Percentiles rank a stretch among this genome's conserved stretches.
phyloP scores from a whole-genome alignment of 176 grass and related monocot species.

The Zea mays region Zm-B73-REFERENCE-NAM-5.0 NC_050096.1:191776501-191777000 shows the following conservation, averaged over 20 bases:
- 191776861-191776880: constrained; percentile 29
- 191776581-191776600: constrained; percentile 65
- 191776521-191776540: constrained; percentile 57
- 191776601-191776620: constrained; percentile 50
- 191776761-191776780: not conserved
- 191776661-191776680: constrained; percentile 69
- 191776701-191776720: constrained; percentile 55
- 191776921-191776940: constrained; percentile 64
- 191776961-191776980: constrained; percentile 67
- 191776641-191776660: constrained; percentile 71
- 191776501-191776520: constrained; percentile 50
- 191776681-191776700: constrained; percentile 57
- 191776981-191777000: constrained; percentile 58
- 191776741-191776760: not conserved
- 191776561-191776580: constrained; percentile 33
- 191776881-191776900: constrained; percentile 65
- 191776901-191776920: constrained; percentile 56
- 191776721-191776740: constrained; percentile 10
- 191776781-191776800: not conserved
- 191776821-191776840: constrained; percentile 63
- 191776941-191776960: constrained; percentile 70
- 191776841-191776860: constrained; percentile 41
- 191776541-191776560: constrained; percentile 28
- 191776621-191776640: constrained; percentile 60
- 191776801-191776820: constrained; percentile 73